These are phyloP conservation scores for Stentor coeruleus DNA, from an alignment of 73 alveolate genomes.

Conservation along the genomic window DNA sequence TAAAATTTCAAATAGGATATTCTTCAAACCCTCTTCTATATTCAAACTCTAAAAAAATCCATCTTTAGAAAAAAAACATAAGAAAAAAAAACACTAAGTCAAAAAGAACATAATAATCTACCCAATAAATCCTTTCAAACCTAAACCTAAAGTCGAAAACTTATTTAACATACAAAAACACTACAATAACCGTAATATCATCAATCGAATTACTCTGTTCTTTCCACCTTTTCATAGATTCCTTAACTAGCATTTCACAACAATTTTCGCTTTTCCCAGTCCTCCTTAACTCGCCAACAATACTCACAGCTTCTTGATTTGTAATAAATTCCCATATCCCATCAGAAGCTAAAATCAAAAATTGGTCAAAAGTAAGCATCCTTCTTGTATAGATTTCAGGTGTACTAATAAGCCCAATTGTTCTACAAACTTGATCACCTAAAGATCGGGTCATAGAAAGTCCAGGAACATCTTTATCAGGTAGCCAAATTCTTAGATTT, in stretches of 20 bases:
- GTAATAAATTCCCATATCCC: conserved; percentile 72
- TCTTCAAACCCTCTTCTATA: too few relatives aligned
- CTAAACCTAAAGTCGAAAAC: too few relatives aligned
- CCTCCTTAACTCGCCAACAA: too few relatives aligned
- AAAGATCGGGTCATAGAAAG: conserved; percentile 94
- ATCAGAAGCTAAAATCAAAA: conserved; percentile 67
- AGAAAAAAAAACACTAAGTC: too few relatives aligned
- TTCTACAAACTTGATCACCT: conserved; percentile 86
- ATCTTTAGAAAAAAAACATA: too few relatives aligned
- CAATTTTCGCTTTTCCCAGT: too few relatives aligned
- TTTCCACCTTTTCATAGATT: conserved; percentile 40
- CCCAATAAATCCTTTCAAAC: too few relatives aligned
- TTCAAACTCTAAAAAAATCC: too few relatives aligned
- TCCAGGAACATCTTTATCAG: conserved; percentile 75
- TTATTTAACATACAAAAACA: too few relatives aligned
- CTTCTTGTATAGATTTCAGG: conserved; percentile 37
- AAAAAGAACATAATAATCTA: too few relatives aligned
- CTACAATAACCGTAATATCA: conserved; percentile 46
- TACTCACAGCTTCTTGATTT: too few relatives aligned
- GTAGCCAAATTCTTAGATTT: conserved; percentile 69
- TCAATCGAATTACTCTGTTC: conserved; percentile 37
- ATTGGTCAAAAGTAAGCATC: conserved; percentile 31
- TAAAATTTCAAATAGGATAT: too few relatives aligned
- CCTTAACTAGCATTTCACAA: conserved; percentile 37
- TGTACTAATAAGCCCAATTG: conserved; percentile 78